Base-by-base conservation (phyloP, 805 yeast genomes). In the Starmerella bacillaris region DNA sequence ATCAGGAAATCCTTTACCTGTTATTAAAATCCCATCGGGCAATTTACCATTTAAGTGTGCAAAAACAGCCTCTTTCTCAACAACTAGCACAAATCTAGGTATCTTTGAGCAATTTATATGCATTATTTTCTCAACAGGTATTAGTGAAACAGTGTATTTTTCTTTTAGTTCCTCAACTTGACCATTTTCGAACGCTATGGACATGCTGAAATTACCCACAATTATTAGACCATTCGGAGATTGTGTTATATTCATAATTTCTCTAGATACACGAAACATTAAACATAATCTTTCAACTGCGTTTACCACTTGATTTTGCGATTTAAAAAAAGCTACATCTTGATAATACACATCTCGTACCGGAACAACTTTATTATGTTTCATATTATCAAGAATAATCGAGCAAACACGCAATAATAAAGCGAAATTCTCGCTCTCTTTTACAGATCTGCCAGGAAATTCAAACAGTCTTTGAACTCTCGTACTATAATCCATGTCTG, bases 1-100 rank as follows among this genome's bases (percentile, higher is more conserved):
- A 48, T 75, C 83, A 0, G 83, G 80, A 45, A 60, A 73, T 4
- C 83, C 83, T 47, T 68, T 70, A 0, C 78, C 80, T 0, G 79
- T 72, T 4, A 73, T 44, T 0, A 68, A 24, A 8, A 65, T 40
- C 9, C 47, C 47, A 16, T 46, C 41, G 7, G 42, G 31, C 7
- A 53, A 35, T 5, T 38, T 37, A 3, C 37, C 36, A 22, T 51
- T 49, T 6, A 61, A 39, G 12, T 54, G 53, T 14, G 58, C 42
- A 34, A 65, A 59, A 3, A 61, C 59, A 2, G 69, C 57, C 40
- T 69, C 74, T 38, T 69, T 69, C 45, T 69, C 74, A 6, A 70
- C 53, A 0, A 69, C 57, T 5, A 67, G 37, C 2, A 69, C 51
- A 35, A 50, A 56, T 5, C 48, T 39, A 1, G 59, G 54, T 17